Evolutionary conservation across 2,329 filamentous ascomycete genomes (phyloP), one percentile per base, ranked within the genome.

Genomic region (Penicillium occitanis): DNA sequence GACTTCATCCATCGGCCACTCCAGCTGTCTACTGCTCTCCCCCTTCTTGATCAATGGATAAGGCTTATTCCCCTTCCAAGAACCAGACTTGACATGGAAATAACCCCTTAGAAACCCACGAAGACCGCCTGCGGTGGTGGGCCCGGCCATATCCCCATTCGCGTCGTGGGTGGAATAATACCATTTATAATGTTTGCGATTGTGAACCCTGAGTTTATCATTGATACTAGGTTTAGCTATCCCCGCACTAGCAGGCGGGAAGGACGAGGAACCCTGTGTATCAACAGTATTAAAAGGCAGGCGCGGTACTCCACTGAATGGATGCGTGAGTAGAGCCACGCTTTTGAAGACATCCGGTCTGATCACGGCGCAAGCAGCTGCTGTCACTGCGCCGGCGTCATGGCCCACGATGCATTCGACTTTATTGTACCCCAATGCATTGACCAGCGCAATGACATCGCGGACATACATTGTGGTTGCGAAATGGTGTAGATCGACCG

Each of bases 141-240:
- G 71, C 7, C 68, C 55, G 2, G 69, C 74, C 78, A 80, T 80
- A 28, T 80, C 77, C 0, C 63, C 37, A 66, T 74, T 76, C n/a
- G 78, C 76, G 5, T 71, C 65, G 1, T 69, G 68, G 2, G 77
- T 80, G 17, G 77, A 79, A 65, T 79, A 80, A 69, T 80, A 90
- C 84, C 84, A 88, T 74, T 89, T 89, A 79, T 91, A 91, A 73
- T 90, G 88, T 73, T 90, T 90, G n/a, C 84, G 81, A 1, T 80
- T 74, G 0, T 88, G 80, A 48, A 79, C 77, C 0, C 83, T 83
- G 1, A 90, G 82, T 2, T 84, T 84, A 22, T 78, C 76, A 66
- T 88, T 85, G n/a, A 90, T 83, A 33, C 53, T 53, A 33, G 57
- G 22, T 22, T 40, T 46, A n/a, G 57, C 37, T 33, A 11, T 60